phyloP scores from a whole-genome alignment of 164 flowering plant genomes.

The Cinnamomum chago region DNA sequence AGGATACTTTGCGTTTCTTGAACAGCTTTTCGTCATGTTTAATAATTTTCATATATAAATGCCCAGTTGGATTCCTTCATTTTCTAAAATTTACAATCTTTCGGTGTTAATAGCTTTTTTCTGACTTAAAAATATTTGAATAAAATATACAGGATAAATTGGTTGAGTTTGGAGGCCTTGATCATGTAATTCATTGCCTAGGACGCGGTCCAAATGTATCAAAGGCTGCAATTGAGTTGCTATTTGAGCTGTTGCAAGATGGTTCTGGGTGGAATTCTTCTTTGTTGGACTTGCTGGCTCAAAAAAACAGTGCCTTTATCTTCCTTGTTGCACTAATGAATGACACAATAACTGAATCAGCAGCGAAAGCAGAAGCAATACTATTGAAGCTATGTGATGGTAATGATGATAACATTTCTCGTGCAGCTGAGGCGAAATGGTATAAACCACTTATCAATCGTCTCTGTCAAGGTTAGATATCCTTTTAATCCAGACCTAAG shows the following conservation, averaged over 20 bases:
- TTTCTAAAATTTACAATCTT: too few species aligned
- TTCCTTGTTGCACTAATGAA: constrained; percentile 49
- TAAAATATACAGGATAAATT: constrained; percentile 40
- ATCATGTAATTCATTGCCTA: constrained; percentile 46
- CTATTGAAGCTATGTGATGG: constrained; percentile 45
- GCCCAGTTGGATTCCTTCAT: too few species aligned
- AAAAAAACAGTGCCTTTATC: constrained; percentile 33
- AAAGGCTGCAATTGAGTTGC: constrained; percentile 47
- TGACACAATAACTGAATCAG: constrained; percentile 34
- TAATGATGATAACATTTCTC: constrained; percentile 43
- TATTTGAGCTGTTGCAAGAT: constrained; percentile 56
- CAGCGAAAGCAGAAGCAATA: constrained; percentile 50
- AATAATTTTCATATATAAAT: too few species aligned
- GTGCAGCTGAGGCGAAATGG: constrained; percentile 55
- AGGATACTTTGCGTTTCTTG: too few species aligned
- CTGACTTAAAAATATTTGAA: not conserved
- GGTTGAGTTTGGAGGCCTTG: constrained; percentile 45
- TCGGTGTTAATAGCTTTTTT: too few species aligned
- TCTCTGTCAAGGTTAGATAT: constrained; percentile 43
- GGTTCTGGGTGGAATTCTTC: constrained; percentile 44
- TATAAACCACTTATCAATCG: constrained; percentile 49
- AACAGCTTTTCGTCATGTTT: too few species aligned
- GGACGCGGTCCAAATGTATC: constrained; percentile 37
- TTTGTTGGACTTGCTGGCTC: constrained; percentile 35
- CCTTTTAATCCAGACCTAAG: not conserved